These are phyloP conservation scores for Sordariomycetes sp. DNA, from an alignment of 2,329 filamentous ascomycete genomes.

Conservation along the genomic window DNA sequence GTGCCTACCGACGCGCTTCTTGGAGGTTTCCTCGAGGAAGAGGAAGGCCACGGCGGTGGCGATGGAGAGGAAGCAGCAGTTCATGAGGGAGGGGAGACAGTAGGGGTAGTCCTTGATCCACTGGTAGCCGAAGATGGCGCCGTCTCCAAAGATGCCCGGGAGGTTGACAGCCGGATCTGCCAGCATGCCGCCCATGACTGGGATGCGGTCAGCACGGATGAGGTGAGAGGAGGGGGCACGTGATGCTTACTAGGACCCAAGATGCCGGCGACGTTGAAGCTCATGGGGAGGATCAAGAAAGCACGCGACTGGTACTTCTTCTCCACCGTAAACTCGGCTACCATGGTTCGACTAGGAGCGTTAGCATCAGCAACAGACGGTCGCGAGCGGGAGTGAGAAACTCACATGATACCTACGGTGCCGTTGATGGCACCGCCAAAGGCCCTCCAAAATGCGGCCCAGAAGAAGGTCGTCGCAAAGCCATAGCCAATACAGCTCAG, in stretches of 20 bases:
- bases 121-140: constrained; percentile 46
- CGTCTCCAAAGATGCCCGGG: constrained; percentile 53
- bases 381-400: constrained; percentile 4
- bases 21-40: constrained; percentile 55
- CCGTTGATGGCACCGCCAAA: constrained; percentile 51
- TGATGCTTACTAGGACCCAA: constrained; percentile 29
- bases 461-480: constrained; percentile 56
- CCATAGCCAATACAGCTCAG: constrained; percentile 63
- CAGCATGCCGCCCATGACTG: constrained; percentile 55
- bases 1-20: constrained; percentile 31
- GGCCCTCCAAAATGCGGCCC: constrained; percentile 56
- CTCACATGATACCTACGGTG: constrained; percentile 39
- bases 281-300: constrained; percentile 36
- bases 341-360: constrained; percentile 31
- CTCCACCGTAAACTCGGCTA: constrained; percentile 38
- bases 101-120: constrained; percentile 62
- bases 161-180: constrained; percentile 57
- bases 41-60: constrained; percentile 49
- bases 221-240: neutral
- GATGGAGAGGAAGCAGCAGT: constrained; percentile 47
- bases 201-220: neutral
- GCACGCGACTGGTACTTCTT: constrained; percentile 38
- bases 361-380: constrained; percentile 1
- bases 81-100: constrained; percentile 60
- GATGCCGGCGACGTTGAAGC: constrained; percentile 36